These are phyloP conservation scores for Magnolia sinica DNA, from an alignment of 164 flowering plant species.

Conservation along the genomic window DNA sequence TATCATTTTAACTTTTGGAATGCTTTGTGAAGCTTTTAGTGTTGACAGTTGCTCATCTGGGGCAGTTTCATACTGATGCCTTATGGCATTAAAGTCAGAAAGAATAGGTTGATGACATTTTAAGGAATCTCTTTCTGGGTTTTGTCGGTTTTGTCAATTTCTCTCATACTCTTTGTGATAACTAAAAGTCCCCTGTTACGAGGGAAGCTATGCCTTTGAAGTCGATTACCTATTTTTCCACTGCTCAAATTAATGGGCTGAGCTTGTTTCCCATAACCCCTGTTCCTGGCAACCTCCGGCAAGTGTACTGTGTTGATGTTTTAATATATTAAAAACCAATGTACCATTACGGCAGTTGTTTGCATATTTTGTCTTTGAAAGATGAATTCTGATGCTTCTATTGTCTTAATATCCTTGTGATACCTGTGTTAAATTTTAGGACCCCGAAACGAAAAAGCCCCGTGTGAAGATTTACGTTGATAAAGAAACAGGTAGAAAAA, in stretches of 20 bases:
- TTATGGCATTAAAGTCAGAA: no score
- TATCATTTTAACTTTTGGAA: no score
- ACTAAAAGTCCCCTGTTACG: no score
- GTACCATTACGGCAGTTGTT: background rate
- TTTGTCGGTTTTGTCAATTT: no score
- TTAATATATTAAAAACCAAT: background rate
- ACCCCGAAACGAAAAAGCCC: slow-evolving; percentile 88
- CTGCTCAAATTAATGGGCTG: background rate
- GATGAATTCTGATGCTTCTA: background rate
- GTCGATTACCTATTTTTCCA: background rate
- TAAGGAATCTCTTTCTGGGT: no score
- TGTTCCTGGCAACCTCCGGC: background rate
- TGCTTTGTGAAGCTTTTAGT: no score
- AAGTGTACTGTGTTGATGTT: background rate
- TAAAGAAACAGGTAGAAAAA: slow-evolving; percentile 78
- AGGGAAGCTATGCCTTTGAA: no score
- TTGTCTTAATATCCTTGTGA: slow-evolving; percentile 10
- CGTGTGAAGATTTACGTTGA: slow-evolving; percentile 90
- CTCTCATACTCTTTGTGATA: no score
- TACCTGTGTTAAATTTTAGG: slow-evolving; percentile 40
- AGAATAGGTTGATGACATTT: no score
- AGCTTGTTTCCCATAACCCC: no score
- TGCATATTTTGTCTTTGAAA: background rate
- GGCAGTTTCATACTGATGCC: no score
- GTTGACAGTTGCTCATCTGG: no score